Evolutionary conservation across 768 basidiomycete genomes (phyloP), one percentile per base, ranked within the genome.

Genomic region (Boletus rubescentipes): DNA sequence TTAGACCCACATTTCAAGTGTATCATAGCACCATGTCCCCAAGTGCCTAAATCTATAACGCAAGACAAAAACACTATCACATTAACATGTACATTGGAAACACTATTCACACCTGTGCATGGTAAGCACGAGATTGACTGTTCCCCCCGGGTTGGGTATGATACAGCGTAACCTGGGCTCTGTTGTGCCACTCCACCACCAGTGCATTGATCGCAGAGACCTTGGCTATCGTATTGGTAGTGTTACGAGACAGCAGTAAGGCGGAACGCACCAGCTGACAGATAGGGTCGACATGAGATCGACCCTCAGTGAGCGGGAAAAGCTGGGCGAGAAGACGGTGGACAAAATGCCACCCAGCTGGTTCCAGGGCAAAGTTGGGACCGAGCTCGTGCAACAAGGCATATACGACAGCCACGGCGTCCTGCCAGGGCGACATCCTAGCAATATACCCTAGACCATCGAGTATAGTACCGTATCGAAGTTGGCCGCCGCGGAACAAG

Each of bases 11-110:
- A 39, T 51, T 47, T 21, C 49, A 53, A 54, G 47, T 67, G 66
- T 69, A 72, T 59, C 44, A 59, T 69, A 68, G 35, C 53, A 58
- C 48, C 46, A 45, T 55, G 47, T 49, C 46, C 14, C 26, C 42
- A 46, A 37, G 51, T 40, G 34, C 39, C 39, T 55, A 43, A 60
- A 53, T 46, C 32, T 42, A 48, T 54, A 49, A 51, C 49, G 45
- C 54, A 58, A 55, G 31, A 38, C 51, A 43, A 23, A 41, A 57
- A 18, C 45, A 32, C 14, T 30, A 52, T 57, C 15, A 29, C 21
- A 5, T 54, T 49, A n/a, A 51, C 39, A 49, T 39, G 31, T 41
- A 60, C 42, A 52, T 41, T 26, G 10, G 43, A 32, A 35, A 32
- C 23, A 32, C 3, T 4, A 34, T 48, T 54, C 39, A 53, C n/a